phyloP scores from a whole-genome alignment of 2,329 filamentous ascomycete genomes.

The Trichoderma sp. region DNA sequence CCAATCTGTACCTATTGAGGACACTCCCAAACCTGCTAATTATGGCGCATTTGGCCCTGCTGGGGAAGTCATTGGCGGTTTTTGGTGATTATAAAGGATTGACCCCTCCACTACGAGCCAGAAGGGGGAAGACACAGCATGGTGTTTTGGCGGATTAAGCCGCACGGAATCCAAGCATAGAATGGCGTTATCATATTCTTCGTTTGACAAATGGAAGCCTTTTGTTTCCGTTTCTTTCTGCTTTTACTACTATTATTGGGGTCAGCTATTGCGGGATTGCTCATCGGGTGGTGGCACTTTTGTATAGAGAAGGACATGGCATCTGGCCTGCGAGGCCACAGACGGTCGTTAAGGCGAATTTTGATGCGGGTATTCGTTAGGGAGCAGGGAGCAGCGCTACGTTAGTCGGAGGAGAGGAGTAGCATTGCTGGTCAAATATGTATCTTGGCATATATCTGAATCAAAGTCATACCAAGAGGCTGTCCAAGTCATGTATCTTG shows the following conservation, averaged over 20 bases:
- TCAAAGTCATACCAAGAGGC: not conserved
- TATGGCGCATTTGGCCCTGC: conserved; percentile 9
- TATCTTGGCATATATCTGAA: not conserved
- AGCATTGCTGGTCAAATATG: not conserved
- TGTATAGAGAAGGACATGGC: not conserved
- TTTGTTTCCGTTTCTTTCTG: not conserved
- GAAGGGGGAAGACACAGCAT: not conserved
- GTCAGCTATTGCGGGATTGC: not conserved
- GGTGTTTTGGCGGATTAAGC: not conserved
- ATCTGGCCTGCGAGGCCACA: not conserved
- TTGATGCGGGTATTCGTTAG: not conserved
- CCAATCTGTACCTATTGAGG: not conserved
- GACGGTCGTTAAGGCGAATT: not conserved
- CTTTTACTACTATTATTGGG: not conserved
- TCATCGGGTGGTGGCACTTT: not conserved
- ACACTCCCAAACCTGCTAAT: not conserved
- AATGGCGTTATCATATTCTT: conserved; percentile 14
- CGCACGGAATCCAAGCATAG: conserved; percentile 13
- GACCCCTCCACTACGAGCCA: not conserved
- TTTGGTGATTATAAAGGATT: conserved; percentile 2
- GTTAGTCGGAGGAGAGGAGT: not conserved
- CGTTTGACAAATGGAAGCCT: not conserved
- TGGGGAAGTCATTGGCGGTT: conserved; percentile 6
- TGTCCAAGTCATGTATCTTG: too few relatives aligned
- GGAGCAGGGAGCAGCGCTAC: not conserved